Evolutionary conservation across 306 rosid species (phyloP), one percentile per base, ranked within the genome.

Genomic region (Vigna nakashimae): DNA sequence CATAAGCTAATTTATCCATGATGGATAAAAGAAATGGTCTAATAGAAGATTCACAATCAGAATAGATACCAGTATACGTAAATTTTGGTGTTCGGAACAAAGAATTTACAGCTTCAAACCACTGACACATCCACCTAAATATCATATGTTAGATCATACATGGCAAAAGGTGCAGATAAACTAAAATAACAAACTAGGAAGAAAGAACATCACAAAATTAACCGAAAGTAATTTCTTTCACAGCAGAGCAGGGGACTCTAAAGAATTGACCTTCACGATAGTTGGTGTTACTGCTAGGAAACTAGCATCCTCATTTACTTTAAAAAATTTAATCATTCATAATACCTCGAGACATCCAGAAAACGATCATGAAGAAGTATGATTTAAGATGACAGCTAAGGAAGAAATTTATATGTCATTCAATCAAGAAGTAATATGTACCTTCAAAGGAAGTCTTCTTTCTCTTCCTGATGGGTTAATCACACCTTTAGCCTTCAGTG

Each of bases 381-480:
- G 59, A 50, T 62, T 4, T 8, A 76, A 81, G 62, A 73, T 40
- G 40, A 38, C 30, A 45, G 30, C 73, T 22, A 63, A 7, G 14
- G 65, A 78, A 65, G 42, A 64, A 65, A 65, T 26, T 26, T 30
- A 66, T n/a, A 64, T 56, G 77, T 45, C 36, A 55, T 40, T 38
- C 69, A 72, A 64, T 30, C 36, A 57, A 76, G 70, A 59, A 65
- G 59, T 67, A 68, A 81, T 56, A 2, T 71, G 80, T 87, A 92
- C 94, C 99, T 95, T 95, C 84, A 95, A 82, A 59, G 96, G 97
- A 51, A 95, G 99, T 76, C 42, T 90, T 77, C 96, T 86, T 18
- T 92, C 98, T 84, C 98, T 92, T 82, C 98, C 98, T 10, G 99
- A 95, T 55, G 98, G 96, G 84, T 92, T 91, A 82, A 95, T 92